Base-by-base conservation (phyloP, 495 filamentous ascomycete genomes). In the Rostrohypoxylon terebratum region DNA sequence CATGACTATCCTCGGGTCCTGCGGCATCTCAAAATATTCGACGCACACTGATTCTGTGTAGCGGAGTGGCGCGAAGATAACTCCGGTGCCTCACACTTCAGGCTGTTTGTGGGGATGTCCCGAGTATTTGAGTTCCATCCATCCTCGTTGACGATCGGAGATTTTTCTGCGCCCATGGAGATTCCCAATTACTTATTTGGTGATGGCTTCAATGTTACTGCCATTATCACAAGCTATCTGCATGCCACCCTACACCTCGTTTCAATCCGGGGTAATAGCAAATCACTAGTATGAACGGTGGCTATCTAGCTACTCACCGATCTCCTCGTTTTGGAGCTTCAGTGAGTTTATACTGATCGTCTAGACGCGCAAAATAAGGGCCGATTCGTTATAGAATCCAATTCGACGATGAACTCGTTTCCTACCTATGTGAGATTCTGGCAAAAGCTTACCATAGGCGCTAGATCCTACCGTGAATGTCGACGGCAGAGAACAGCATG, bases 121-220 rank as follows among this genome's bases (percentile, higher is more conserved):
- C 11, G 16, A 25, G 9, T 45, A 34, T 54, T 33, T 47, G 8
- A 44, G 11, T 33, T 63, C 50, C 5, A 36, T 4, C 4, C 18
- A 36, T 44, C 20, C 5, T 20, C 10, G 33, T 36, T 33, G 33
- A 25, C 18, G n/a, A 45, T 72, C 69, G 69, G 69, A 58, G 10
- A 13, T 72, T 48, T 62, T 72, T 72, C 28, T 72, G 50, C 14
- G 33, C 31, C 63, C 57, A 72, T 63, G 21, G 58, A 54, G 16
- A 62, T 66, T 63, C 57, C n/a, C 16, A 31, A 62, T 36, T 18
- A 11, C 28, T 36, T 59, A 47, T 31, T 20, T 55, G n/a, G 64
- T 44, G n/a, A 62, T 48, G 34, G 11, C 38, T 44, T 7, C 53
- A n/a, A 31, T 45, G n/a, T 8, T 7, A 34, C 18, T 54, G 28